Percentiles rank a stretch among this genome's conserved stretches.
Conservation (phyloP, 2,329 filamentous ascomycete species). For the Fusarium buxicola region DNA sequence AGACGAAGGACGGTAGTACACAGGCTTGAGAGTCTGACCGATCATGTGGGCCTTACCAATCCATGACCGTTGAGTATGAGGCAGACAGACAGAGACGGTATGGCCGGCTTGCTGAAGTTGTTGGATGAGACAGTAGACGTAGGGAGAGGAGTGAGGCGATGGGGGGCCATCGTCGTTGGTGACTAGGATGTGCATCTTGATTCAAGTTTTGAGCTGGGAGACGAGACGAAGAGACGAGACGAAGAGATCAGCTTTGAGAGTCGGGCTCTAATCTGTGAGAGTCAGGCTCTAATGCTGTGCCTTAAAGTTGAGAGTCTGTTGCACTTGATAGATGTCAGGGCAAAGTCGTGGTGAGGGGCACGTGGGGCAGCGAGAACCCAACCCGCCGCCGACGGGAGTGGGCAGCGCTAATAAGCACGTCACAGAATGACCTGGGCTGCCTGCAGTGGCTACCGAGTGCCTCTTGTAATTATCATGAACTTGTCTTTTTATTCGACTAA, state of each 20-base stretch:
- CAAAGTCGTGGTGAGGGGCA: conserved; percentile 40
- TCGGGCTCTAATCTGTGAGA: conserved; percentile 1
- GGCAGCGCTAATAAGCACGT: conserved; percentile 39
- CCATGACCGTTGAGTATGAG: conserved; percentile 94
- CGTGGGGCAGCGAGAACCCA: conserved; percentile 37
- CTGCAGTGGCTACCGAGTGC: too few relatives aligned
- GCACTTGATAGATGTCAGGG: conserved; percentile 26
- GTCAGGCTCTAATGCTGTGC: not conserved
- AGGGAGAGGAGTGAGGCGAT: conserved; percentile 81
- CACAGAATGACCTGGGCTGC: conserved; percentile 30
- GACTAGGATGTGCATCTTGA: conserved; percentile 71
- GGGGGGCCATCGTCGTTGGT: conserved; percentile 87
- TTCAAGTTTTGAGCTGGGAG: not conserved
- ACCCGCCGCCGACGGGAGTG: conserved; percentile 21
- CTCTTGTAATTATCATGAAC: conserved; percentile 38
- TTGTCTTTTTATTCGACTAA: conserved; percentile 36
- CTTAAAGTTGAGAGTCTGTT: conserved; percentile 2
- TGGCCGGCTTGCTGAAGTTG: conserved; percentile 81
- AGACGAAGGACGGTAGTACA: conserved; percentile 78
- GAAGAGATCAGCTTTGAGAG: too few relatives aligned
- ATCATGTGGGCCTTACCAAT: conserved; percentile 99
- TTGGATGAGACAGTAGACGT: conserved; percentile 79
- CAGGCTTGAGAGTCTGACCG: conserved; percentile 84
- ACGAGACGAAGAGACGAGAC: not conserved
- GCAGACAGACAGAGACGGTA: conserved; percentile 90